These are phyloP conservation scores for Penicillium hesseltinei DNA, from an alignment of 2,329 filamentous ascomycete species.

Conservation along the genomic window DNA sequence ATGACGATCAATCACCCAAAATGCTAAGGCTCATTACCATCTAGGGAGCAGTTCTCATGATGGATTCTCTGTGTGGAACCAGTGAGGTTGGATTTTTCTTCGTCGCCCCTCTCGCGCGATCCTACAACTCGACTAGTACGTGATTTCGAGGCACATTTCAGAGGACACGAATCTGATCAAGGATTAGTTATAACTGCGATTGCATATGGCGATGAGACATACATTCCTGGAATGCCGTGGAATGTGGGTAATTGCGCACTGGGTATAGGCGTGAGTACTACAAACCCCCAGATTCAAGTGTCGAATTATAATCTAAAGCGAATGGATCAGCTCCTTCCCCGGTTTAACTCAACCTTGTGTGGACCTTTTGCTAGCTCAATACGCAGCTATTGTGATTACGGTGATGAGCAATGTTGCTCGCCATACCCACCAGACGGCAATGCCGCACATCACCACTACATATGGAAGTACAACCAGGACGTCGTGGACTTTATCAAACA, in stretches of 20 bases:
- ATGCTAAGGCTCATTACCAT: conserved; percentile 1
- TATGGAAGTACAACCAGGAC: conserved; percentile 14
- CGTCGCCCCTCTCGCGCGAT: conserved; percentile 12
- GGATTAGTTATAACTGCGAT: conserved; percentile 20
- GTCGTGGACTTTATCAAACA: conserved; percentile 20
- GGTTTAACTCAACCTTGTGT: conserved; percentile 10
- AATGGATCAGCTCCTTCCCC: conserved; percentile 1
- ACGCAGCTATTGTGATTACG: conserved; percentile 19
- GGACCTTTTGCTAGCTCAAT: conserved; percentile 16
- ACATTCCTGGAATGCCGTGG: conserved; percentile 15
- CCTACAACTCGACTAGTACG: conserved; percentile 17
- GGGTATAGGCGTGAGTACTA: conserved; percentile 19
- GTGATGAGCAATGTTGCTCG: conserved; percentile 15
- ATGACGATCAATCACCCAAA: neutral
- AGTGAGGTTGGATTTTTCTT: conserved; percentile 19
- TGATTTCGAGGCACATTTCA: neutral
- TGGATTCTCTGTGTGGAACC: conserved; percentile 26
- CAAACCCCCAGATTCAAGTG: neutral
- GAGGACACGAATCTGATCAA: neutral
- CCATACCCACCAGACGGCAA: conserved; percentile 10
- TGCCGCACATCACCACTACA: conserved; percentile 14
- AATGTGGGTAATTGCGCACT: conserved; percentile 19
- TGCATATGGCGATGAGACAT: conserved; percentile 23
- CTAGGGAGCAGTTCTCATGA: conserved; percentile 23
- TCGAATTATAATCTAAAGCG: neutral